phyloP scores from a whole-genome alignment of 2,329 filamentous ascomycete genomes.

The Pyricularia grisea region DNA sequence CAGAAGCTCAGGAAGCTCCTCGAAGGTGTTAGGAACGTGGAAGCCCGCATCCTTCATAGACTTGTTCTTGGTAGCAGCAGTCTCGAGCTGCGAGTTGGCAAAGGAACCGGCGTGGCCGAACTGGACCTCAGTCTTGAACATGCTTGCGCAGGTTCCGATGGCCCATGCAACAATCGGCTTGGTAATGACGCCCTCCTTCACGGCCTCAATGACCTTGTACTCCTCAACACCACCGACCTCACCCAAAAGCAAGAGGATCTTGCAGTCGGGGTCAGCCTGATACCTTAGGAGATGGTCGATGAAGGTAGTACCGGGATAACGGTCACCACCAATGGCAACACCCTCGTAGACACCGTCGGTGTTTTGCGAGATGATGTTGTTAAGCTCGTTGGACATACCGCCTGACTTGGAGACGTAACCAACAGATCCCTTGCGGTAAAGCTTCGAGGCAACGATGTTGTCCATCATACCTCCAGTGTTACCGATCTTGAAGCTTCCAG shows the following conservation, averaged over 20 bases:
- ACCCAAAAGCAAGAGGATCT: conserved; percentile 90
- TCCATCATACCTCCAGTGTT: conserved; percentile 99
- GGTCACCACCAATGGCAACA: conserved; percentile 97
- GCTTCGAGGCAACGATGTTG: conserved; percentile 99
- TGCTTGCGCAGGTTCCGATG: conserved; percentile 96
- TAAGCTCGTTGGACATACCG: conserved; percentile 99
- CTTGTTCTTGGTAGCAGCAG: conserved; percentile 93
- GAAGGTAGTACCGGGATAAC: conserved; percentile 98
- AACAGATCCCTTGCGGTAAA: conserved; percentile 98
- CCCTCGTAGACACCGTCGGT: conserved; percentile 98
- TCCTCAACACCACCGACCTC: conserved; percentile 99
- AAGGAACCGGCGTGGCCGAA: conserved; percentile 98
- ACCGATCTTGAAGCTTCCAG: conserved; percentile 98
- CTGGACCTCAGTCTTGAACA: conserved; percentile 99
- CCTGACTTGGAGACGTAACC: conserved; percentile 99
- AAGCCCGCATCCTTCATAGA: conserved; percentile 92
- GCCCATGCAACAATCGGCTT: conserved; percentile 99
- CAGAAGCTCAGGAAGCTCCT: conserved; percentile 77
- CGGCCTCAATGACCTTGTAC: conserved; percentile 98
- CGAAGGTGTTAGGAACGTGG: conserved; percentile 90
- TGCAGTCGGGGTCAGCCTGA: conserved; percentile 94
- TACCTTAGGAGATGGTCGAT: conserved; percentile 97
- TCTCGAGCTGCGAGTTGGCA: conserved; percentile 99
- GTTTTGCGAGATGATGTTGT: conserved; percentile 97
- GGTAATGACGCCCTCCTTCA: conserved; percentile 88